Percentiles rank a stretch among this genome's conserved stretches.
phyloP scores from a whole-genome alignment of 306 rosid genomes.

The Fragaria vesca region DNA sequence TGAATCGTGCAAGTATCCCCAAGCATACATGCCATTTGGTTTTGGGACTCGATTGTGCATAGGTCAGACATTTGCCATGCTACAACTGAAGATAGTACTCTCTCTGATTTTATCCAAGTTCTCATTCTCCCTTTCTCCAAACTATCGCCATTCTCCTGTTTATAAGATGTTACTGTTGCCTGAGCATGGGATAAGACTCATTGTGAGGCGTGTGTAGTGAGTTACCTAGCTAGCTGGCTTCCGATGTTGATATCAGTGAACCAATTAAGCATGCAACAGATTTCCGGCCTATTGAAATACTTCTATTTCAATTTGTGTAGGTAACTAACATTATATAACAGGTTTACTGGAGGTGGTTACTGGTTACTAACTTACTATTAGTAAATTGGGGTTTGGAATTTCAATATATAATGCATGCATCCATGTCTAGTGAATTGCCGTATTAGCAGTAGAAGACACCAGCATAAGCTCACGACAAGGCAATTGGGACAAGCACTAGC shows the following conservation, averaged over 20 bases:
- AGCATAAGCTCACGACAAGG: not conserved
- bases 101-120: conserved; percentile 3
- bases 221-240: not conserved
- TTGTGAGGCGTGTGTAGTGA: not conserved
- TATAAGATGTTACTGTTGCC: conserved; percentile 9
- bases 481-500: not conserved
- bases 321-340: no score
- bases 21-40: conserved; percentile 18
- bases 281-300: no score
- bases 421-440: not conserved
- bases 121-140: conserved; percentile 17
- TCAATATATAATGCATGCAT: not conserved
- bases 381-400: no score
- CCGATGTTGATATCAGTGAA: no score
- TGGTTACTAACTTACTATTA: no score
- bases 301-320: no score
- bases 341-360: no score
- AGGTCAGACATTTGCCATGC: conserved; percentile 15
- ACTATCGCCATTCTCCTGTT: conserved; percentile 7
- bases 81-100: conserved; percentile 15
- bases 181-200: conserved; percentile 5
- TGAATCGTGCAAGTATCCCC: conserved; percentile 15
- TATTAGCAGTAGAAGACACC: not conserved
- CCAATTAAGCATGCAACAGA: no score
- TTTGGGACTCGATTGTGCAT: conserved; percentile 15